Base-by-base conservation (phyloP, 2,329 filamentous ascomycete genomes). In the Botrytis paeoniae region DNA sequence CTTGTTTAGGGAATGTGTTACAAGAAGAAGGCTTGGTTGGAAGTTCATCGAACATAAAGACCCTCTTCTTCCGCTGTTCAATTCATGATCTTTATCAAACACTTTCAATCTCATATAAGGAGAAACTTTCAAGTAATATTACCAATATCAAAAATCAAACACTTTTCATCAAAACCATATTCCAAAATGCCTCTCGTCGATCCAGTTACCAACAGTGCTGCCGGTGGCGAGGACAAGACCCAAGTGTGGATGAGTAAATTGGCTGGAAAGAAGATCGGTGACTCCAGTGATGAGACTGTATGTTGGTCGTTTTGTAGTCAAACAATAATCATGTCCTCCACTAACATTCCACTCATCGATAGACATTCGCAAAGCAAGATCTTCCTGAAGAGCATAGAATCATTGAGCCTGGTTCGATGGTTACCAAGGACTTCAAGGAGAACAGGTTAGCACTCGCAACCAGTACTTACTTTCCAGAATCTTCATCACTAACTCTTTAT, bases 151-250 rank as follows among this genome's bases (percentile, higher is more conserved):
- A 48, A 61, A 64, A n/a, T n/a, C 61, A 75, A 51, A 70, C 29
- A 57, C 41, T 73, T 73, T 75, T 75, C 75, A 32, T 71, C 71
- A 32, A 72, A 75, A 62, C 60, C 62, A 71, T 39, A 68, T 54
- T 29, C 75, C 83, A 90, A 80, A 9, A 87, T 91, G 89, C 89
- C 89, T 87, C 89, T 91, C 82, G 85, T 91, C 78, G 85, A 89
- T 29, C 88, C 89, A 72, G 87, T 86, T 79, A 82, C 90, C 77
- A 89, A 84, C 75, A 84, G 78, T 69, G 70, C 70, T 60, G 48
- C 62, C 22, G 78, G 82, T 45, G 75, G 75, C 51, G 75, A 74
- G 54, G 73, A 74, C 20, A 61, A 85, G 81, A 87, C 85, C 51
- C 83, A 88, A 74, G 84, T 89, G 78, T 91, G 89, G 89, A 83